A percentile compares a stretch with the other conserved stretches of the same genome.
Conservation (phyloP, 1,284 basidiomycete species). For the Marasmius sp. region DNA sequence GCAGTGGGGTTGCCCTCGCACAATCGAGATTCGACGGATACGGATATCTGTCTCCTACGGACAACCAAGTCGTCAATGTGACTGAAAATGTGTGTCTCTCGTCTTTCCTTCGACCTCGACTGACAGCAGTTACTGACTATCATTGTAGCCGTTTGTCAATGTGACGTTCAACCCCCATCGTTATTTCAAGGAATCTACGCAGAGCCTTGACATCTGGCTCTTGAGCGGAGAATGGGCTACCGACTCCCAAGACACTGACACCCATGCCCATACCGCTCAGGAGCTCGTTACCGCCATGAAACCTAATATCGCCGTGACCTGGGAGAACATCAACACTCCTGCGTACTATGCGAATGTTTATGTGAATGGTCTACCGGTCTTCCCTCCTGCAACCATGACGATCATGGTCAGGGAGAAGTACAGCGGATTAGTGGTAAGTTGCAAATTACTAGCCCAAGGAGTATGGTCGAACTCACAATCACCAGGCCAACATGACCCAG, state of each 20-base stretch:
- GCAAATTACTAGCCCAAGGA: too few relatives aligned
- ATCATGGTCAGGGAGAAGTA: background rate
- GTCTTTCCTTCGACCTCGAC: too few relatives aligned
- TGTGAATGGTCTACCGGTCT: background rate
- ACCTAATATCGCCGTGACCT: background rate
- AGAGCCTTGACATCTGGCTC: background rate
- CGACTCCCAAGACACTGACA: background rate
- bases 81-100: too few relatives aligned
- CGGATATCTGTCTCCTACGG: too few relatives aligned
- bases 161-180: background rate
- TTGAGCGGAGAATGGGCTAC: background rate
- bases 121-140: background rate
- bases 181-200: background rate
- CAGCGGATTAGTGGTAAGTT: background rate
- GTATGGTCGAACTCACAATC: too few relatives aligned
- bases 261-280: background rate
- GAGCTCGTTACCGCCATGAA: background rate
- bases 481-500: too few relatives aligned
- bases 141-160: background rate
- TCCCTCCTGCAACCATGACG: background rate
- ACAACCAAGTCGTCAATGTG: too few relatives aligned
- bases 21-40: too few relatives aligned
- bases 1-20: too few relatives aligned
- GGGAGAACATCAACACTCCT: background rate
- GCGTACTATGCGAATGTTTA: background rate